phyloP scores from a whole-genome alignment of 2,329 filamentous ascomycete species.

The Xylariaceae sp. region DNA sequence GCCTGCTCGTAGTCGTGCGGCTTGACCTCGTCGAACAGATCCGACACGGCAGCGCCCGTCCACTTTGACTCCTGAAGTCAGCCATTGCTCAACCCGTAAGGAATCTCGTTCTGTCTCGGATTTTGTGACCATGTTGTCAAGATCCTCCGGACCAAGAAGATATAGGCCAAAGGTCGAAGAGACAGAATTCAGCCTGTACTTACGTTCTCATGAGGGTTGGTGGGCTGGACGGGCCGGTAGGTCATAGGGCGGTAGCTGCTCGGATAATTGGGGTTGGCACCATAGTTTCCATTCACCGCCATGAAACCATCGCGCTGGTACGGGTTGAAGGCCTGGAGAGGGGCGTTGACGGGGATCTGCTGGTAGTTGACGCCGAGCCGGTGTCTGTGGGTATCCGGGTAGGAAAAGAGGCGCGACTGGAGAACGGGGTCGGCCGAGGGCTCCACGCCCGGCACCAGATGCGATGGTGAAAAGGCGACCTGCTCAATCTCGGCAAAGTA shows the following conservation, averaged over 20 bases:
- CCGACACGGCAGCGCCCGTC: conserved; percentile 35
- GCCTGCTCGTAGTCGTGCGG: conserved; percentile 37
- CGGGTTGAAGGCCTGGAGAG: conserved; percentile 48
- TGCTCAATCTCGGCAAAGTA: conserved; percentile 67
- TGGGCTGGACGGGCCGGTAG: conserved; percentile 34
- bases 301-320: conserved; percentile 68
- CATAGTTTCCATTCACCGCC: conserved; percentile 60
- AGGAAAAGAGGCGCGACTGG: conserved; percentile 63
- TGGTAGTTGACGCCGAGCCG: conserved; percentile 53
- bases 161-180: too few relatives aligned
- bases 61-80: too few relatives aligned
- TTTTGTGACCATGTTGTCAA: too few relatives aligned
- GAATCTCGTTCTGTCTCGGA: too few relatives aligned
- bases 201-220: conserved; percentile 38
- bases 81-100: too few relatives aligned
- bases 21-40: conserved; percentile 36
- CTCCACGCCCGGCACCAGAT: conserved; percentile 59
- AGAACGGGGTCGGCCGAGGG: conserved; percentile 63
- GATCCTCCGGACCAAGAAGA: too few relatives aligned
- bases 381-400: conserved; percentile 57
- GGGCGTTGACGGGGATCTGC: conserved; percentile 45
- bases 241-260: conserved; percentile 36
- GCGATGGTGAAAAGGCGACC: conserved; percentile 59
- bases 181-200: too few relatives aligned
- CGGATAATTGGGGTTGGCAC: conserved; percentile 48